A percentile compares a stretch with the other conserved stretches of the same genome.
Evolutionary conservation across 73 alveolate genomes (phyloP).

Genomic region (Halteria grandinella): DNA sequence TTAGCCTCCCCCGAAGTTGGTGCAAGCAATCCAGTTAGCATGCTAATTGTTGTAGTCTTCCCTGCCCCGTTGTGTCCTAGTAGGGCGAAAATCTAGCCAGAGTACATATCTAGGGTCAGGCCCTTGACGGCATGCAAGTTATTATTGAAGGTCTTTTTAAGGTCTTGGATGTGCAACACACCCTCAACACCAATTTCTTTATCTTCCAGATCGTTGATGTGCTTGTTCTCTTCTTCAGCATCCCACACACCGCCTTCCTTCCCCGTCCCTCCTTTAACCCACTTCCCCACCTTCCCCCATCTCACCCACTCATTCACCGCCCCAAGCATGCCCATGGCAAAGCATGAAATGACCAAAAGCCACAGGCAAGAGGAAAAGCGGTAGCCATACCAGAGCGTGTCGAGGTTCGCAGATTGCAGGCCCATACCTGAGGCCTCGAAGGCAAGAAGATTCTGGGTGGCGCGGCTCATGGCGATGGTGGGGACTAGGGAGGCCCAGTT

Average conservation of each 20-base stretch:
- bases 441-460: not conserved
- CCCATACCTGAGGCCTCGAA: slow-evolving; percentile 60
- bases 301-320: too few relatives aligned
- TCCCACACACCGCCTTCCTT: not conserved
- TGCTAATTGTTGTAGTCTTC: slow-evolving; percentile 78
- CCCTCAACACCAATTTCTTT: too few relatives aligned
- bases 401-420: not conserved
- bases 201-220: not conserved
- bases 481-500: slow-evolving; percentile 49
- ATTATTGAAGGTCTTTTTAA: slow-evolving; percentile 70
- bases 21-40: slow-evolving; percentile 77
- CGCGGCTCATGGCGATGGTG: slow-evolving; percentile 51
- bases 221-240: slow-evolving; percentile 6
- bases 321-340: too few relatives aligned
- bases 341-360: too few relatives aligned
- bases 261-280: not conserved
- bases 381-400: slow-evolving; percentile 43
- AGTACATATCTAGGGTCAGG: slow-evolving; percentile 75
- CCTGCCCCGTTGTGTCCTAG: slow-evolving; percentile 94
- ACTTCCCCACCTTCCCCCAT: too few relatives aligned
- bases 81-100: slow-evolving; percentile 86
- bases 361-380: too few relatives aligned
- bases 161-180: slow-evolving; percentile 58
- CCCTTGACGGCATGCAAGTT: slow-evolving; percentile 79
- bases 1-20: slow-evolving; percentile 69